Evolutionary conservation across 2,329 filamentous ascomycete species (phyloP).

Genomic region (Allantophomopsis cytisporea): DNA sequence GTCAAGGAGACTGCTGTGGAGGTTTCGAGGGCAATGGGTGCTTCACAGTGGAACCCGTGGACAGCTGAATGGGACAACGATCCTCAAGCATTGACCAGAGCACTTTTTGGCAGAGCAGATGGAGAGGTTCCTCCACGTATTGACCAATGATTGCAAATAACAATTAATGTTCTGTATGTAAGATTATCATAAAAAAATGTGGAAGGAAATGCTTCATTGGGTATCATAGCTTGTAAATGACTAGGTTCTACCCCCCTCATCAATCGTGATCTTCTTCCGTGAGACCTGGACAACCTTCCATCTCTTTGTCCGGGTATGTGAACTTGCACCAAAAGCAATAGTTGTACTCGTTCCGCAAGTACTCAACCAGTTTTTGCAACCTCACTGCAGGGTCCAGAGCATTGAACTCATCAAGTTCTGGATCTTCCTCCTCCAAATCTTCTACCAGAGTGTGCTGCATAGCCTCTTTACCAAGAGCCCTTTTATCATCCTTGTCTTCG

Average conservation of each 20-base stretch:
- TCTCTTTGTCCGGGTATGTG: slow-evolving; percentile 54
- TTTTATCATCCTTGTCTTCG: slow-evolving; percentile 59
- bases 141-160: too few relatives aligned
- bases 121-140: too few relatives aligned
- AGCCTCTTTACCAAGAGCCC: slow-evolving; percentile 47
- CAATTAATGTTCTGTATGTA: too few relatives aligned
- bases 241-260: slow-evolving; percentile 1
- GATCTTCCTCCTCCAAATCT: slow-evolving; percentile 64
- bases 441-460: slow-evolving; percentile 46
- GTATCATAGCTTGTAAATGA: background rate
- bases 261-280: slow-evolving; percentile 72
- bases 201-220: background rate
- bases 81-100: too few relatives aligned
- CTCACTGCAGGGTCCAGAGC: slow-evolving; percentile 52
- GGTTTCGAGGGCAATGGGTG: slow-evolving; percentile 12
- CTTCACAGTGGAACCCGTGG: slow-evolving; percentile 10
- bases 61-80: background rate
- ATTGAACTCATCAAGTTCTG: slow-evolving; percentile 70
- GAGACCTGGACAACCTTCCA: slow-evolving; percentile 83
- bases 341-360: slow-evolving; percentile 54
- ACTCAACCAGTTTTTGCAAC: slow-evolving; percentile 49
- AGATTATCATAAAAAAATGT: too few relatives aligned
- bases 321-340: slow-evolving; percentile 99
- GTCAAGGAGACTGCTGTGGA: slow-evolving; percentile 2
- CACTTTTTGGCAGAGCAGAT: too few relatives aligned